These are phyloP conservation scores for Verticillium tricorpus DNA, from an alignment of 2,329 filamentous ascomycete genomes.

Conservation along the genomic window DNA sequence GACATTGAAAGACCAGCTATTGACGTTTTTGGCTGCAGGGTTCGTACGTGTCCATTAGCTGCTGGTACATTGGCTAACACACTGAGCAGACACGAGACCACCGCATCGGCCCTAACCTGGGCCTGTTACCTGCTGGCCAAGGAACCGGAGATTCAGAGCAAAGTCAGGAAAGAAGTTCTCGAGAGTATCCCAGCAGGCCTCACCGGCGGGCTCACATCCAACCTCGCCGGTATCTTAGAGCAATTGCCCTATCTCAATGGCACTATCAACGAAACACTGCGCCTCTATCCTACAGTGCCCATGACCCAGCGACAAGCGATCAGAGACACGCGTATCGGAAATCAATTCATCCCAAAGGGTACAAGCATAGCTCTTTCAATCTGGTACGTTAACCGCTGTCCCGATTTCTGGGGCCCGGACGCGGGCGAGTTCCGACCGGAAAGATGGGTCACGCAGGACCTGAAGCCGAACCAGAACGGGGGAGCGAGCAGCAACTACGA, in stretches of 20 bases:
- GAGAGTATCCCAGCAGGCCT: slow-evolving; percentile 32
- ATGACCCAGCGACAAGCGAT: slow-evolving; percentile 57
- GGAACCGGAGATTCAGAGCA: slow-evolving; percentile 51
- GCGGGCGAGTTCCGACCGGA: slow-evolving; percentile 70
- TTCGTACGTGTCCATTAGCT: slow-evolving; percentile 22
- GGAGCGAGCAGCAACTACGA: slow-evolving; percentile 66
- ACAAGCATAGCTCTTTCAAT: slow-evolving; percentile 56
- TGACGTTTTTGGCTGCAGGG: slow-evolving; percentile 53
- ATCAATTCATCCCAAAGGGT: slow-evolving; percentile 58
- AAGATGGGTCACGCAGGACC: slow-evolving; percentile 65
- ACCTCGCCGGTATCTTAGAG: slow-evolving; percentile 51
- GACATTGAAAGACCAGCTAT: slow-evolving; percentile 47
- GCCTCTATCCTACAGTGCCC: slow-evolving; percentile 63
- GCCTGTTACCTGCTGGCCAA: slow-evolving; percentile 55
- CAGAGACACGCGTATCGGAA: slow-evolving; percentile 50
- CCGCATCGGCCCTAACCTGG: slow-evolving; percentile 60
- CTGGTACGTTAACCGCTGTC: slow-evolving; percentile 67
- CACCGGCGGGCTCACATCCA: slow-evolving; percentile 4
- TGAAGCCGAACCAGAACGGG: slow-evolving; percentile 63
- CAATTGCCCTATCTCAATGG: slow-evolving; percentile 65
- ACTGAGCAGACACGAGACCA: slow-evolving; percentile 55
- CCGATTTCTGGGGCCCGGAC: slow-evolving; percentile 67
- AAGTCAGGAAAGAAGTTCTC: slow-evolving; percentile 57
- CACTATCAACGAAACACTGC: slow-evolving; percentile 62
- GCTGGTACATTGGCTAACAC: slow-evolving; percentile 1